Conservation (phyloP, 164 flowering plant genomes). For the Sextonia rubra region DNA sequence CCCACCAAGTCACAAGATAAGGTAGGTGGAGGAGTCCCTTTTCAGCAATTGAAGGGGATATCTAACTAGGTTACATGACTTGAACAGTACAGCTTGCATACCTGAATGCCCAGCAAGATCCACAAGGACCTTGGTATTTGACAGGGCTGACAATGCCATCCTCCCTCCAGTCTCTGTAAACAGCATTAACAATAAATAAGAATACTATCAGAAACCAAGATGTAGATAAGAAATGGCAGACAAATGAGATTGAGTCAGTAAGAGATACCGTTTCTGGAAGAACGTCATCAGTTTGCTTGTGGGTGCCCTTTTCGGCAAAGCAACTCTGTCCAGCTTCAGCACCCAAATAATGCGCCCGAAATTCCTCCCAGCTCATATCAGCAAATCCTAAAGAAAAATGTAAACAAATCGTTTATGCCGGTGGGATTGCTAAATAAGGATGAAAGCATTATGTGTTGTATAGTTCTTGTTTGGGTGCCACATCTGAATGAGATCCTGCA, state of each 20-base stretch:
- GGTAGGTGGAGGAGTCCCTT: no score
- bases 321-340: conserved; percentile 97
- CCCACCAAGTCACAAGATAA: no score
- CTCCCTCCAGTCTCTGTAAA: conserved; percentile 86
- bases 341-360: conserved; percentile 61
- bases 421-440: background rate
- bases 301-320: conserved; percentile 92
- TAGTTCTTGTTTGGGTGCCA: no score
- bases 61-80: no score
- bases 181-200: background rate
- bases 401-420: background rate
- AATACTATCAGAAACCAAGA: background rate
- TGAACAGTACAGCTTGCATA: conserved; percentile 10
- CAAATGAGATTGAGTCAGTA: background rate
- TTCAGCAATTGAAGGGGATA: no score
- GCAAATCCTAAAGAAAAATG: conserved; percentile 57
- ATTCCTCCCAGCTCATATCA: conserved; percentile 95
- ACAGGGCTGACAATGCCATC: conserved; percentile 87
- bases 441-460: no score
- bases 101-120: conserved; percentile 99
- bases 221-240: background rate
- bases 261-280: conserved; percentile 61
- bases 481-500: no score
- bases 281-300: conserved; percentile 54
- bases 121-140: conserved; percentile 87